These are phyloP conservation scores for Apiospora koreana DNA, from an alignment of 2,329 filamentous ascomycete genomes.

Conservation along the genomic window DNA sequence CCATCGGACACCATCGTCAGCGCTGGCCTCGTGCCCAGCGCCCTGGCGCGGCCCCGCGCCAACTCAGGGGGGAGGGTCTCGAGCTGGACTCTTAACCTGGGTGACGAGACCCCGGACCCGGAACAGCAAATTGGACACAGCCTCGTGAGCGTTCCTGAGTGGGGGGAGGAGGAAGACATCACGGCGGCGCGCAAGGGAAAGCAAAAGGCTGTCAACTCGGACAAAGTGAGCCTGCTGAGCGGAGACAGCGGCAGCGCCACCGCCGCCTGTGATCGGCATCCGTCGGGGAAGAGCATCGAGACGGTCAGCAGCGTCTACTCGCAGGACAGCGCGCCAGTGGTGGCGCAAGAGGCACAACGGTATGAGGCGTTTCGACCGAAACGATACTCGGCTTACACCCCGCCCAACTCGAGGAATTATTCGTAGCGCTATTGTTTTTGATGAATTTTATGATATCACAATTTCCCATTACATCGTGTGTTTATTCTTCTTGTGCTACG, in stretches of 20 bases:
- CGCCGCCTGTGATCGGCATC: neutral
- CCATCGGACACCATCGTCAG: slow-evolving; percentile 16
- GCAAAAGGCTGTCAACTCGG: slow-evolving; percentile 7
- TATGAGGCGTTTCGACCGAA: neutral
- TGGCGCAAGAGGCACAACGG: neutral
- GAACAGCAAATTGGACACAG: slow-evolving; percentile 24
- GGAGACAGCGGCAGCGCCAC: neutral
- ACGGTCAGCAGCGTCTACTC: neutral
- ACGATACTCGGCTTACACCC: neutral
- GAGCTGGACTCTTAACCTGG: slow-evolving; percentile 28
- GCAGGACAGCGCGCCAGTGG: neutral
- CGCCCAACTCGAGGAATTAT: neutral
- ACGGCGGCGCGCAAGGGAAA: neutral
- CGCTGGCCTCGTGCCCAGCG: slow-evolving; percentile 20
- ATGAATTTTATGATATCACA: neutral
- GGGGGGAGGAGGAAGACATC: slow-evolving; percentile 22
- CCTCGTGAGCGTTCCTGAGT: slow-evolving; percentile 31
- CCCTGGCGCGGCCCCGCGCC: slow-evolving; percentile 22
- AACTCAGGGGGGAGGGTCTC: slow-evolving; percentile 25
- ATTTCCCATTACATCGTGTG: neutral
- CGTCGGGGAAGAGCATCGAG: neutral
- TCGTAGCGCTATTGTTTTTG: neutral
- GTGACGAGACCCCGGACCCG: slow-evolving; percentile 12
- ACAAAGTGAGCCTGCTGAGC: slow-evolving; percentile 3
- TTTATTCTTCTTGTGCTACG: neutral